Evolutionary conservation across 108 stramenopile species (phyloP).

Genomic region (Aurantiochytrium sp.): DNA sequence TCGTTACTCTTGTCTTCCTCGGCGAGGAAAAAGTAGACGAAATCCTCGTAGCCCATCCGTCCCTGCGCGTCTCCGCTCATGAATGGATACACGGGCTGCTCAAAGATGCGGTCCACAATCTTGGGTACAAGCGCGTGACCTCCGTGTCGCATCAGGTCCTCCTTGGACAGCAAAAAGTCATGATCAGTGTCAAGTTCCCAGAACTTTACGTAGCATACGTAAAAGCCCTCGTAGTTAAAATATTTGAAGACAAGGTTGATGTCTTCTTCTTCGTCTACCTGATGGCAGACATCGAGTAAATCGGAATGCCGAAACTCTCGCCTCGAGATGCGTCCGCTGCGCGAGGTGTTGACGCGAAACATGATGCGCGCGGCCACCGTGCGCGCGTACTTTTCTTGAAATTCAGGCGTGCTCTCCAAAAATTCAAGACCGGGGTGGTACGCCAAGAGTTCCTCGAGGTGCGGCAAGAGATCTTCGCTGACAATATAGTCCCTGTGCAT

Average conservation of each 20-base stretch:
- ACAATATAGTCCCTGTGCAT: conserved; percentile 26
- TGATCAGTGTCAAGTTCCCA: conserved; percentile 96
- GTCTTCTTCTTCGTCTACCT: conserved; percentile 56
- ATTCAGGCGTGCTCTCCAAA: conserved; percentile 49
- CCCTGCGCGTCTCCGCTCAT: conserved; percentile 21
- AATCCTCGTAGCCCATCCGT: conserved; percentile 83
- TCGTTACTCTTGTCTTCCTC: conserved; percentile 96
- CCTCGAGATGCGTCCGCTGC: conserved; percentile 36
- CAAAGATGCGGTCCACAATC: conserved; percentile 94
- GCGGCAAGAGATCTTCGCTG: conserved; percentile 47
- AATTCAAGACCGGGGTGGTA: conserved; percentile 58
- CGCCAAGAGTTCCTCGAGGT: conserved; percentile 43
- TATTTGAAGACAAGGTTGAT: conserved; percentile 50
- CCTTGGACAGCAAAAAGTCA: conserved; percentile 80
- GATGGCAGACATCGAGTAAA: conserved; percentile 39
- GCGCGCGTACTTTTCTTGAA: conserved; percentile 56
- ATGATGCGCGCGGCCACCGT: conserved; percentile 54
- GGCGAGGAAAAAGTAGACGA: conserved; percentile 91
- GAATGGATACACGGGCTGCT: conserved; percentile 77
- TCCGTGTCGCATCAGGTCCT: conserved; percentile 75
- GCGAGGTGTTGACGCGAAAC: conserved; percentile 40
- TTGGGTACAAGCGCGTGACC: conserved; percentile 82
- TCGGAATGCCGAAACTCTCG: conserved; percentile 37
- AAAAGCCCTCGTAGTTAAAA: conserved; percentile 92
- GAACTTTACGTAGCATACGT: conserved; percentile 95